Base-by-base conservation (phyloP, 2,329 filamentous ascomycete genomes). In the Ilyonectria robusta region DNA sequence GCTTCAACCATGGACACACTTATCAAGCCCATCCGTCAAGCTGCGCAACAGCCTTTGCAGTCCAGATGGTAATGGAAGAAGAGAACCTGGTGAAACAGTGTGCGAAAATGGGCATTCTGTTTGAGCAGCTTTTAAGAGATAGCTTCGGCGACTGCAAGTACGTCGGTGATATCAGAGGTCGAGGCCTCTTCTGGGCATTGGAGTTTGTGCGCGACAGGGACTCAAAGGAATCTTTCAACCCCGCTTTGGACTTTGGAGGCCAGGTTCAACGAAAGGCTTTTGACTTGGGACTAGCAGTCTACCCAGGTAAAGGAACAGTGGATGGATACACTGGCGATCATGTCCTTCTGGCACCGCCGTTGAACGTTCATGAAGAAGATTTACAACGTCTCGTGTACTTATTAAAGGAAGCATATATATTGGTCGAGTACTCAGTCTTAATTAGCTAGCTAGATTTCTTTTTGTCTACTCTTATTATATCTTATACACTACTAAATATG, bases 261-360 rank as follows among this genome's bases (percentile, higher is more conserved):
- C 69, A 63, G 48, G 72, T 81, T 1, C 75, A 79, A 17, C 70
- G 78, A 33, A 68, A 65, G 9, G 78, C 78, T 0, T 78, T 80
- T 23, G 63, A 74, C 11, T 46, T 75, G 15, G 76, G 78, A 1
- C 73, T 86, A n/a, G 78, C 80, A 8, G 75, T 93, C 3, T 94
- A 93, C 75, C 89, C 89, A 1, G 91, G 90, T 0, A 81, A 81
- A 0, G 91, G 91, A 1, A 89, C 89, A 0, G 87, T 83, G 0
- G 89, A 86, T 70, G 85, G 93, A 50, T 83, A 86, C 2, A 75
- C 75, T 1, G 92, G 92, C 6, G 92, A 95, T 75, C 91, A 93
- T 77, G 82, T 94, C 33, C 84, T 94, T 29, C 74, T 95, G 11
- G 87, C 91, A 1, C 93, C 93, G 6, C 86, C 92, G n/a, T n/a